phyloP scores from a whole-genome alignment of 306 rosid species.

The Cicer yamashitae region DNA sequence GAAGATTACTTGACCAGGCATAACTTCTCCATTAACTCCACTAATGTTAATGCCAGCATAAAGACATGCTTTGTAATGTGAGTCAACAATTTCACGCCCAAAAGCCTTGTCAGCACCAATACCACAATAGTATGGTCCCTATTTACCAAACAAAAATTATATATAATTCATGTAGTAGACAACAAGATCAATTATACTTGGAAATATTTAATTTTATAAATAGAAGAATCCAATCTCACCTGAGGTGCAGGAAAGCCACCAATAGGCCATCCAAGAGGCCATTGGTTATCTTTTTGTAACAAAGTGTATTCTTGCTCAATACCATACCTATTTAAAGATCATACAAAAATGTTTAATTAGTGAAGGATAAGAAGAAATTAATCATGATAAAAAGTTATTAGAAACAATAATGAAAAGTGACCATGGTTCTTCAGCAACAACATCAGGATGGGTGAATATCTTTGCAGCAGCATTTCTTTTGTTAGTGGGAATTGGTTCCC shows the following conservation, averaged over 20 bases:
- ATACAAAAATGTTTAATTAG: neutral
- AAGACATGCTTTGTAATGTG: conserved; percentile 91
- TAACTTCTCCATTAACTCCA: conserved; percentile 92
- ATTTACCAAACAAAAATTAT: neutral
- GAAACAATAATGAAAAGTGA: conserved; percentile 18
- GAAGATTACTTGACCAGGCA: conserved; percentile 82
- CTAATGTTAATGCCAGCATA: conserved; percentile 88
- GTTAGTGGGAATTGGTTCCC: conserved; percentile 76
- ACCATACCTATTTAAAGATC: conserved; percentile 71
- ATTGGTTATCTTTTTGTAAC: conserved; percentile 74
- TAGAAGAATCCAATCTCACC: conserved; percentile 48
- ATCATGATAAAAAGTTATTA: neutral
- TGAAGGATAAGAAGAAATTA: conserved; percentile 4
- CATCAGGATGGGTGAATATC: conserved; percentile 70
- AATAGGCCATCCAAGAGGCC: conserved; percentile 94
- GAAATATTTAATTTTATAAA: too few relatives aligned
- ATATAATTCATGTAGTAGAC: neutral
- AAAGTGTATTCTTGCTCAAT: conserved; percentile 94
- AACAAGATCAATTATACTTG: too few relatives aligned
- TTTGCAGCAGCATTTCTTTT: conserved; percentile 70
- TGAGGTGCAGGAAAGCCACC: conserved; percentile 93
- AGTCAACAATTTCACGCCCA: conserved; percentile 82
- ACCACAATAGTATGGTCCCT: conserved; percentile 96
- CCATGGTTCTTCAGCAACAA: conserved; percentile 75
- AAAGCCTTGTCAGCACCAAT: conserved; percentile 85